phyloP scores from a whole-genome alignment of 805 yeast species.

The Monosporozyma servazzii region DNA sequence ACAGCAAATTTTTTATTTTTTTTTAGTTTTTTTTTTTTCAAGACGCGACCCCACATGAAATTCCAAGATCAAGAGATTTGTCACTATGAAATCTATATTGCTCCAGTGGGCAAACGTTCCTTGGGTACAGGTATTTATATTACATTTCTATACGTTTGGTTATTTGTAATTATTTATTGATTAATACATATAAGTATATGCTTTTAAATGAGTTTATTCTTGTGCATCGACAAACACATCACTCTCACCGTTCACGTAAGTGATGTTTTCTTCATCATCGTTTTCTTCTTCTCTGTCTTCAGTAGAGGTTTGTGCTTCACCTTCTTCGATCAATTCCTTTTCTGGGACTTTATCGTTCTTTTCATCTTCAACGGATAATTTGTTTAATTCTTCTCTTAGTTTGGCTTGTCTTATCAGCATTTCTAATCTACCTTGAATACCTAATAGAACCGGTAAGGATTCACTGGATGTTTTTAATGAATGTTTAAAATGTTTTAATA shows the following conservation, averaged over 20 bases:
- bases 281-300: constrained; percentile 26
- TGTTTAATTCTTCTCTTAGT: constrained; percentile 48
- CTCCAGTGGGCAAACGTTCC: background rate
- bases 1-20: background rate
- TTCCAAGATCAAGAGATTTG: background rate
- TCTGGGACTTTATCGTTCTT: constrained; percentile 8
- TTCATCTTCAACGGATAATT: constrained; percentile 27
- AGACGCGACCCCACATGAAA: background rate
- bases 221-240: constrained; percentile 36
- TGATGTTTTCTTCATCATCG: constrained; percentile 28
- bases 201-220: constrained; percentile 11
- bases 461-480: constrained; percentile 47
- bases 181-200: background rate
- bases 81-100: background rate
- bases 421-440: constrained; percentile 79
- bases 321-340: constrained; percentile 20
- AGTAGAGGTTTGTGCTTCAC: constrained; percentile 1
- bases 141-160: background rate
- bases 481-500: constrained; percentile 47
- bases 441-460: constrained; percentile 58
- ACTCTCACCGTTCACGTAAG: constrained; percentile 37
- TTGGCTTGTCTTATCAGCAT: constrained; percentile 67
- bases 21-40: background rate
- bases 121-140: background rate
- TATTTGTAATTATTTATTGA: background rate